Evolutionary conservation across 1,284 basidiomycete species (phyloP), one percentile per base, ranked within the genome.

Genomic region (Melampsora americana): DNA sequence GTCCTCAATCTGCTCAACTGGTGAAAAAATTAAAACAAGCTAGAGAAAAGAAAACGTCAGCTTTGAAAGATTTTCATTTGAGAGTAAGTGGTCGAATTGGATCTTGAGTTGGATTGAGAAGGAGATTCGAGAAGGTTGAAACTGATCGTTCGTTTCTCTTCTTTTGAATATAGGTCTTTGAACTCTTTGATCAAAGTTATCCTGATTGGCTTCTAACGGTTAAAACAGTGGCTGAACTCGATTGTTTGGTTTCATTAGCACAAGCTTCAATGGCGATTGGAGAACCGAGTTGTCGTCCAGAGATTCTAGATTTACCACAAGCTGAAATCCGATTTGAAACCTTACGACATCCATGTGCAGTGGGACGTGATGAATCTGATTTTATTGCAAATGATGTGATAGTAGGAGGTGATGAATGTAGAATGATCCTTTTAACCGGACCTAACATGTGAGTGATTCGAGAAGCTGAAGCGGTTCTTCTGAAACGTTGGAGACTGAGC

Each of bases 361-460:
- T 75, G 14, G 73, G 78, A 67, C 81, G 66, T 82, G 79, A 70
- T 80, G 77, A 60, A 77, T 78, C 30, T 0, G 90, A 88, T 78
- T 99, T 99, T 82, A 98, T 99, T 80, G 91, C 96, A 1, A 99
- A 99, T 82, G 87, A 96, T 82, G 88, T 99, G 62, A 89, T 89
- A 80, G 86, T 99, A 28, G 96, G 96, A 32, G 89, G 88, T 5
- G 86, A 88, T 67, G 86, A 87, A 1, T 89, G 91, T 42, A 89
- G 92, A 79, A 90, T 96, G 80, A 90, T 92, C 6, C 84, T 99
- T 77, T 84, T 99, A 70, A 99, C 96, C 18, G 95, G 95, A 86
- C 95, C 95, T 20, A 98, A 94, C 81, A 92, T 93, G 92, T 75
- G 50, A 23, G 35, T 32, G 56, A 46, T 67, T 62, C 11, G 35